Evolutionary conservation across 176 grass and related monocot genomes (phyloP).

Genomic region (Carex scoparia): DNA sequence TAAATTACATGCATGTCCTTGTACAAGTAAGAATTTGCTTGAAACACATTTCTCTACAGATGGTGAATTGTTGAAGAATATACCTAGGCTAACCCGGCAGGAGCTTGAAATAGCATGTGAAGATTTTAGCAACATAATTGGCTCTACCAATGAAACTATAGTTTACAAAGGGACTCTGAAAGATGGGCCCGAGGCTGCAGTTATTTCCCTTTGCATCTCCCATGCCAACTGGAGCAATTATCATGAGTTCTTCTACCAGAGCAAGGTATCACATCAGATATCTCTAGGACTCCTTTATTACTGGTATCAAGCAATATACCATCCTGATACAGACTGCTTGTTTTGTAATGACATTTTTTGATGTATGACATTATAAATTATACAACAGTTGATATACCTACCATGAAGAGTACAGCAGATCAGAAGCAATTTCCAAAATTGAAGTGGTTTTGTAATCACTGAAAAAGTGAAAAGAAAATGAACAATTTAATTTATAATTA

Average conservation of each 20-base stretch:
- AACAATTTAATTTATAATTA: neutral
- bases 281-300: neutral
- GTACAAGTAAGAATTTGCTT: neutral
- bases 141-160: slow-evolving; percentile 58
- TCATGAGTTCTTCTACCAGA: slow-evolving; percentile 82
- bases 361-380: neutral
- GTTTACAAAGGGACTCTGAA: slow-evolving; percentile 96
- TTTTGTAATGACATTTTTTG: neutral
- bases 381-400: neutral
- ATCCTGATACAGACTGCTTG: neutral
- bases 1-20: neutral
- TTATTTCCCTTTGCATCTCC: slow-evolving; percentile 66
- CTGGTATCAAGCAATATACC: slow-evolving; percentile 1
- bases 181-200: slow-evolving; percentile 74
- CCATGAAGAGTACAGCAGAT: neutral
- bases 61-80: slow-evolving; percentile 72
- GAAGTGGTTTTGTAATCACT: neutral
- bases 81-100: slow-evolving; percentile 58
- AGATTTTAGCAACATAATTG: slow-evolving; percentile 99
- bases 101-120: slow-evolving; percentile 96
- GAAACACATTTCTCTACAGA: slow-evolving; percentile 36
- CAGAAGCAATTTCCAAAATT: neutral
- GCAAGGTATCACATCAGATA: slow-evolving; percentile 45
- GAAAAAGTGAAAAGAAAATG: neutral
- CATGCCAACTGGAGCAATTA: slow-evolving; percentile 81